Base-by-base conservation (phyloP, 768 basidiomycete species). In the Strobilomyces confusus region DNA sequence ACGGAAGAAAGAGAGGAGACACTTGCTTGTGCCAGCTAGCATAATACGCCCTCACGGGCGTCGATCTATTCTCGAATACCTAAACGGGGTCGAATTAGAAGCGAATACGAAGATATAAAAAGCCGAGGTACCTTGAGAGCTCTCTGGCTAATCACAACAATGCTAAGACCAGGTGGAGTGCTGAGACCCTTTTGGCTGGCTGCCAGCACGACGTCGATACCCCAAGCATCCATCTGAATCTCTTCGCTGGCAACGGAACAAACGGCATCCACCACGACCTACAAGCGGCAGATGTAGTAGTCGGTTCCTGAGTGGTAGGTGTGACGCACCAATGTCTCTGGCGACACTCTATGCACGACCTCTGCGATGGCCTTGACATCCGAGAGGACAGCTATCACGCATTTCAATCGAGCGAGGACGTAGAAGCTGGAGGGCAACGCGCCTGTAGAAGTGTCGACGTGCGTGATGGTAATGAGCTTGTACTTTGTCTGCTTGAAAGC, bases 171-270 rank as follows among this genome's bases (percentile, higher is more conserved):
- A 9, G 97, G 95, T 3, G 97, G 97, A 0, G 87, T 83, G 29
- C 94, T 88, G 20, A 99, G 83, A 37, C 95, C 97, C 67, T 97
- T 97, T 70, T 95, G 93, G 52, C 83, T 86, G 11, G 91, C 93
- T 15, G 86, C 82, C 38, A 95, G 61, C 23, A 98, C 87, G 34
- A 94, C 83, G 60, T 99, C 97, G 49, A 98, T 77, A 23, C 80
- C 84, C 97, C 97, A 98, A 3, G 81, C 86, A 61, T 98, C 97
- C 77, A 97, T 89, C 42, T 78, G 82, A 62, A 99, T 94, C 68
- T 98, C 93, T 69, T 98, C 97, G 61, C 87, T 91, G 6, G 91
- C 97, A 15, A 98, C 93, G 2, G 93, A 87, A 72, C 97, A 99
- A 25, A 99, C 97, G n/a, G 83, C 92, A 65, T 99, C 97, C 54